These are phyloP conservation scores for Geranium incanum DNA, from an alignment of 441 rosid species.

Conservation along the genomic window DNA sequence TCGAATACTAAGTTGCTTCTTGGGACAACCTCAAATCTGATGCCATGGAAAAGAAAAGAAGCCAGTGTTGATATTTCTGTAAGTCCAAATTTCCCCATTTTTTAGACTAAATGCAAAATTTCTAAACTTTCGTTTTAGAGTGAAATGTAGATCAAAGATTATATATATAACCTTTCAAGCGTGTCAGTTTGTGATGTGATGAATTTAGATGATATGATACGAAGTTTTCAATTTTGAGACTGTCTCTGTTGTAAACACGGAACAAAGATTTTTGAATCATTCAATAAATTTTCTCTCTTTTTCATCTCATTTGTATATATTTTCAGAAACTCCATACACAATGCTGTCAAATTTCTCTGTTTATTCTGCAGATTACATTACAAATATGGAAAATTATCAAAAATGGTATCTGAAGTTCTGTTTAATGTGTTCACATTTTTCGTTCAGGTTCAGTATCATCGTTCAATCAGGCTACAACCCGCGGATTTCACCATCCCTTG, in stretches of 20 bases:
- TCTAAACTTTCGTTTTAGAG: neutral
- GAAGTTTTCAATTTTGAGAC: neutral
- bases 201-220: neutral
- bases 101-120: neutral
- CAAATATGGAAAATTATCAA: too few species aligned
- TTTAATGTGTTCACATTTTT: too few species aligned
- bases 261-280: too few species aligned
- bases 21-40: too few species aligned
- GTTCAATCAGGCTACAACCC: slow-evolving; percentile 50
- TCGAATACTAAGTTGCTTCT: too few species aligned
- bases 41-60: neutral
- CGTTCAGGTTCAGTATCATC: too few species aligned
- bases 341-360: too few species aligned
- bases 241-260: neutral
- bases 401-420: too few species aligned
- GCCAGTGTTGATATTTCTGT: neutral
- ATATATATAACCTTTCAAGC: neutral
- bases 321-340: too few species aligned
- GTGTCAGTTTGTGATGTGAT: neutral
- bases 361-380: too few species aligned
- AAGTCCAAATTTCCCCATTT: neutral
- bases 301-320: too few species aligned
- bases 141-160: neutral
- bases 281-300: too few species aligned
- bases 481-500: slow-evolving; percentile 46